phyloP scores from a whole-genome alignment of 495 filamentous ascomycete species.

The Durotheca rogersii region DNA sequence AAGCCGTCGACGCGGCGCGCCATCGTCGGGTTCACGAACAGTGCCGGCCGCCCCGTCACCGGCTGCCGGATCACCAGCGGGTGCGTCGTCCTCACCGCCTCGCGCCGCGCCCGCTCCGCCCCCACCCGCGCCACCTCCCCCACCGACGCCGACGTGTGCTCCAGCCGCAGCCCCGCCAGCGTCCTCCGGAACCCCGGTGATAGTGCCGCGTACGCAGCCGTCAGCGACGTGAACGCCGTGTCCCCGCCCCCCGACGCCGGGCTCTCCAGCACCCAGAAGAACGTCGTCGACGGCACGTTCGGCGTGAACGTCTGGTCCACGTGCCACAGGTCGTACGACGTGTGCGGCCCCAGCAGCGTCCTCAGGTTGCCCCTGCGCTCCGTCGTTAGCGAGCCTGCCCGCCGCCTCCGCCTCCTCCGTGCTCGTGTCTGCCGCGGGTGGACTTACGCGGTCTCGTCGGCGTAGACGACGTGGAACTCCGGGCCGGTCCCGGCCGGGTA shows the following conservation, averaged over 20 bases:
- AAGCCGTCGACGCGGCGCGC: slow-evolving; percentile 57
- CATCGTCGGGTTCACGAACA: slow-evolving; percentile 43
- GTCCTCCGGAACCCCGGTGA: slow-evolving; percentile 58
- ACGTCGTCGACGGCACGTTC: slow-evolving; percentile 66
- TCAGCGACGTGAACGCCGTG: slow-evolving; percentile 62
- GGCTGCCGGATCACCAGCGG: slow-evolving; percentile 65
- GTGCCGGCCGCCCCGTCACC: slow-evolving; percentile 39
- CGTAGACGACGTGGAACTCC: slow-evolving; percentile 46
- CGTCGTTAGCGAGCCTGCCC: slow-evolving; percentile 30
- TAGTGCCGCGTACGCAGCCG: slow-evolving; percentile 57
- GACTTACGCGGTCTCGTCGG: slow-evolving; percentile 58
- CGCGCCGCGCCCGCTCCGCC: slow-evolving; percentile 10
- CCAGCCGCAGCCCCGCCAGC: slow-evolving; percentile 59
- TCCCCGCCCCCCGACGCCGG: slow-evolving; percentile 59
- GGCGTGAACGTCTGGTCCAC: slow-evolving; percentile 65
- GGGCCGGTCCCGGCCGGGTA: slow-evolving; percentile 17
- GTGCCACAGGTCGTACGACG: slow-evolving; percentile 62
- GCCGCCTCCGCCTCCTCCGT: too few species aligned
- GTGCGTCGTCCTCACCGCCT: slow-evolving; percentile 37
- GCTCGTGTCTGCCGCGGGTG: slow-evolving; percentile 44
- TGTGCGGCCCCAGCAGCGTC: slow-evolving; percentile 46
- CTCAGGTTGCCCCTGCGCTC: slow-evolving; percentile 50
- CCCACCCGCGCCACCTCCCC: slow-evolving; percentile 55
- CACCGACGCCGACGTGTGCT: slow-evolving; percentile 52
- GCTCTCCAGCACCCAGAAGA: slow-evolving; percentile 62